Evolutionary conservation across 768 basidiomycete species (phyloP).

Genomic region (Cystofilobasidium bisporidii): DNA sequence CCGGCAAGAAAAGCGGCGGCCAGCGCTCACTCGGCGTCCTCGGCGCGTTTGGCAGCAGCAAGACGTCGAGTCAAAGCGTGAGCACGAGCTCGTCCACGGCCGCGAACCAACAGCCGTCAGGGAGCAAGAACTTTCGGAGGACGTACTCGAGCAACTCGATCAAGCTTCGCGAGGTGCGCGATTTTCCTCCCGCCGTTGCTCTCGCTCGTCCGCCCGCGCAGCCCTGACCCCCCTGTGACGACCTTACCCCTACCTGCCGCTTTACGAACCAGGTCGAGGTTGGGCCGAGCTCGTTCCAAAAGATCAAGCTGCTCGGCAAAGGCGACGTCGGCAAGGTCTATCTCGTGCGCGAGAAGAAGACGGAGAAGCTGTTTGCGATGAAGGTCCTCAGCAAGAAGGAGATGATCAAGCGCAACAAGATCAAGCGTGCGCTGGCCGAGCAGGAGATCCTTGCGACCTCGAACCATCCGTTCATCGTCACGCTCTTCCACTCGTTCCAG

Average conservation of each 20-base stretch:
- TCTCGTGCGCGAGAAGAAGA: slow-evolving; percentile 96
- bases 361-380: slow-evolving; percentile 92
- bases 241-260: too few species aligned
- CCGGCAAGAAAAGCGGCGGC: background rate
- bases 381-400: slow-evolving; percentile 99
- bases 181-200: too few species aligned
- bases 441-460: slow-evolving; percentile 98
- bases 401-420: slow-evolving; percentile 99
- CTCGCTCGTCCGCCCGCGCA: slow-evolving; percentile 21
- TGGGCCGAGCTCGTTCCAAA: slow-evolving; percentile 83
- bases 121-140: slow-evolving; percentile 57
- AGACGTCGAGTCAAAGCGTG: slow-evolving; percentile 25
- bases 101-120: slow-evolving; percentile 44
- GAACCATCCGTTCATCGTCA: slow-evolving; percentile 99
- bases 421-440: slow-evolving; percentile 95
- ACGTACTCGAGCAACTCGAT: slow-evolving; percentile 98
- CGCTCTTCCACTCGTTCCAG: slow-evolving; percentile 97
- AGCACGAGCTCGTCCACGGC: slow-evolving; percentile 20
- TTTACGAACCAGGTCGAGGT: slow-evolving; percentile 65
- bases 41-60: slow-evolving; percentile 11
- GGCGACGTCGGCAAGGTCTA: slow-evolving; percentile 99
- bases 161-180: slow-evolving; percentile 77
- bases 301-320: slow-evolving; percentile 95
- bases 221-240: background rate
- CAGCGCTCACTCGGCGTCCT: background rate